Base-by-base conservation (phyloP, 345 rosid genomes). In the Salix viminalis region DNA sequence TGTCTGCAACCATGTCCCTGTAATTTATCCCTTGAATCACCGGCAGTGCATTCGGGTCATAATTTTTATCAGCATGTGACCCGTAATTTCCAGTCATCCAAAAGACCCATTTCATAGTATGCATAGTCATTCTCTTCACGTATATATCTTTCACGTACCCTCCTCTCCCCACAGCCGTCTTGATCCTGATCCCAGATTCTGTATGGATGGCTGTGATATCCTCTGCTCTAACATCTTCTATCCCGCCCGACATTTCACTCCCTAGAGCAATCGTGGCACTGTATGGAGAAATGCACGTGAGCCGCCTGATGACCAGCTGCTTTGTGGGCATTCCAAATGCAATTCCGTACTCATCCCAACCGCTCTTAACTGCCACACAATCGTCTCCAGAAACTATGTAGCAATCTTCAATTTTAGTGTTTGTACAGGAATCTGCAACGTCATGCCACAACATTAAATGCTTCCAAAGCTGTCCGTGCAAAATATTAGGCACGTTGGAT, bases 371-470 rank as follows among this genome's bases (percentile, higher is more conserved):
- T 8, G 98, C 98, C 80, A 94, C 84, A 78, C 98, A 94, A 34
- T 94, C 98, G 67, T 94, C 98, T 32, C 98, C 98, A 2, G 97
- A 94, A 48, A 92, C 88, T 70, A 92, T 89, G 87, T 91, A 89
- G 74, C 90, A 91, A 84, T 94, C 98, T 77, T 94, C 97, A 66
- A 94, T 94, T 52, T 85, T 89, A 5, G 86, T 84, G 84, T 94
- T 94, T 5, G 97, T 92, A 84, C 98, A 94, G 6, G 98, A 94
- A 85, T 94, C 98, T 94, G 90, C 26, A 54, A 15, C 32, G 19
- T 18, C 16, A 39, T 15, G 5, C 58, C 58, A 50, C 58, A 50
- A 6, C 6, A 50, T 50, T 50, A 6, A 6, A 50, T 12, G 19
- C 52, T 14, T 15, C 52, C 52, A 13, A 46, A 18, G 56, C 6